phyloP scores from a whole-genome alignment of 2,329 filamentous ascomycete species.

The Aspergillus calidoustus region DNA sequence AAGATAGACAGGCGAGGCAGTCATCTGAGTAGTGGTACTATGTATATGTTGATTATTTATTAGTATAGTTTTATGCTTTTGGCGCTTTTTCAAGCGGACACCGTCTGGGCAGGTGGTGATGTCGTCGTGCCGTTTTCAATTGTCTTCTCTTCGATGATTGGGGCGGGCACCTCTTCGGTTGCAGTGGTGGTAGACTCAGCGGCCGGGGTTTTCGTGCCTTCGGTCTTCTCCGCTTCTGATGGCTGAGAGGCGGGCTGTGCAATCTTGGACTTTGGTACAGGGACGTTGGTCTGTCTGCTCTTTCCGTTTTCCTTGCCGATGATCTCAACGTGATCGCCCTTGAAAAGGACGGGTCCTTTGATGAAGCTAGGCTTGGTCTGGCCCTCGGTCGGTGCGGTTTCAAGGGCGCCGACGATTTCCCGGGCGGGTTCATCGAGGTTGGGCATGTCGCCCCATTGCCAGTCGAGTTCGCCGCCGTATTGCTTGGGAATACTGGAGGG shows the following conservation, averaged over 20 bases:
- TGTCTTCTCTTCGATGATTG: conserved; percentile 4
- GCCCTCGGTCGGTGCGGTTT: conserved; percentile 32
- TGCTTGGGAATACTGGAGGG: conserved; percentile 81
- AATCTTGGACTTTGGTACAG: conserved; percentile 24
- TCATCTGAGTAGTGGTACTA: background rate
- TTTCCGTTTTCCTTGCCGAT: conserved; percentile 42
- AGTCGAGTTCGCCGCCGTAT: conserved; percentile 87
- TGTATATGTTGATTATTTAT: background rate
- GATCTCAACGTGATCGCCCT: conserved; percentile 38
- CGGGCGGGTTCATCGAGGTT: conserved; percentile 64
- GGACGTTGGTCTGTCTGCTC: conserved; percentile 33
- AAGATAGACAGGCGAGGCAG: background rate
- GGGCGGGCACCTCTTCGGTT: background rate
- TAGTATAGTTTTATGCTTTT: background rate
- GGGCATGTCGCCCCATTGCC: conserved; percentile 75
- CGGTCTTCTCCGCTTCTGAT: background rate
- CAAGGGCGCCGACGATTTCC: conserved; percentile 37
- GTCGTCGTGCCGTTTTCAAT: background rate
- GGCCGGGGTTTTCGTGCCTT: background rate
- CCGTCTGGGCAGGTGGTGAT: background rate
- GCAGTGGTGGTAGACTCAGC: background rate
- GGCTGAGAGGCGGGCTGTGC: background rate
- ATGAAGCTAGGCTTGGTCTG: conserved; percentile 34
- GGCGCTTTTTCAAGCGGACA: background rate
- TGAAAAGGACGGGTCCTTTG: conserved; percentile 43